phyloP scores from a whole-genome alignment of 1,139 yeast genomes.

The Petasospora fabianii region DNA sequence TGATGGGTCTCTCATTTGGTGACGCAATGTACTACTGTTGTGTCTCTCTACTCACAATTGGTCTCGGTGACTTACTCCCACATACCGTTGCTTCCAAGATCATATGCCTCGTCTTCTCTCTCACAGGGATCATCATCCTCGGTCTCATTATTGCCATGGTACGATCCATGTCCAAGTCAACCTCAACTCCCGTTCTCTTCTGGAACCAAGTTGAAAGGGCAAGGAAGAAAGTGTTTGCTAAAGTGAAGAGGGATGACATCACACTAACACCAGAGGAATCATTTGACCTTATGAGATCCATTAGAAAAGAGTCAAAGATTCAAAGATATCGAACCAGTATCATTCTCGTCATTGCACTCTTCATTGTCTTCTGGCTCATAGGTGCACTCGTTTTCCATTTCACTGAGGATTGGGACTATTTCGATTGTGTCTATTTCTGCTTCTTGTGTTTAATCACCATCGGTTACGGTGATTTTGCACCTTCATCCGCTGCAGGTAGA shows the following conservation, averaged over 20 bases:
- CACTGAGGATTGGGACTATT: slow-evolving; percentile 67
- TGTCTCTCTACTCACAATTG: slow-evolving; percentile 72
- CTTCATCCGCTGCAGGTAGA: slow-evolving; percentile 59
- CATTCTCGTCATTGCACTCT: slow-evolving; percentile 40
- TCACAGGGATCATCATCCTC: slow-evolving; percentile 65
- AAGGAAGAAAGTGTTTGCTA: slow-evolving; percentile 26
- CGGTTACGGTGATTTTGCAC: slow-evolving; percentile 79
- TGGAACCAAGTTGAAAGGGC: slow-evolving; percentile 56
- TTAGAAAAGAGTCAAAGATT: slow-evolving; percentile 39
- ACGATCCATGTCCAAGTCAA: slow-evolving; percentile 55
- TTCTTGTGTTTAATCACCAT: slow-evolving; percentile 72
- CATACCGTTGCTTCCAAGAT: slow-evolving; percentile 48
- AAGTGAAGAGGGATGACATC: slow-evolving; percentile 22
- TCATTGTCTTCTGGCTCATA: slow-evolving; percentile 59
- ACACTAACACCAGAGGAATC: slow-evolving; percentile 38
- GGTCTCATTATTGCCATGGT: slow-evolving; percentile 73
- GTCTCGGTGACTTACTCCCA: slow-evolving; percentile 73
- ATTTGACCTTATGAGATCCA: slow-evolving; percentile 50
- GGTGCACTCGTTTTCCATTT: slow-evolving; percentile 64
- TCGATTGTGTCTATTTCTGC: slow-evolving; percentile 67
- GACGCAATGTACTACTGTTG: slow-evolving; percentile 65
- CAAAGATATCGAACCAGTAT: slow-evolving; percentile 36
- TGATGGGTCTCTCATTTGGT: slow-evolving; percentile 47
- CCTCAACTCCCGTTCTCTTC: slow-evolving; percentile 58
- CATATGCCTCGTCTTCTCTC: slow-evolving; percentile 56